Evolutionary conservation across 805 yeast genomes (phyloP).

Genomic region (Wickerhamiella slavikovae): DNA sequence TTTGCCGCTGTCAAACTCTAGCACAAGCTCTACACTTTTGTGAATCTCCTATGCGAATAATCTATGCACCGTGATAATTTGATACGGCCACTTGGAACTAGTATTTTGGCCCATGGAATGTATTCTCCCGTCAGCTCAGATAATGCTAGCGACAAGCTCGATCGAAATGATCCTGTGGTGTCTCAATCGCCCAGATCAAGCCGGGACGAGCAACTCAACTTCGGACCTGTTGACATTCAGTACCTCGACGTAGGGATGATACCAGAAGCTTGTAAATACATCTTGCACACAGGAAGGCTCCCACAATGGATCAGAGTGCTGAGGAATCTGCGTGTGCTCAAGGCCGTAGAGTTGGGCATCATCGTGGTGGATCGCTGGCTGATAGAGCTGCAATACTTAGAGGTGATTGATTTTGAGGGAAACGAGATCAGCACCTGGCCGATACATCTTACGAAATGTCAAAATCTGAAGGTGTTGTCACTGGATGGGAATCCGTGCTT

Average conservation of each 20-base stretch:
- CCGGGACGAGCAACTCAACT: too few relatives aligned
- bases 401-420: constrained; percentile 9
- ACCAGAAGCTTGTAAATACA: constrained; percentile 5
- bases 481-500: constrained; percentile 16
- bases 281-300: constrained; percentile 11
- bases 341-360: constrained; percentile 11
- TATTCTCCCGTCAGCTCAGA: too few relatives aligned
- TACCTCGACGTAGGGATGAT: constrained; percentile 10
- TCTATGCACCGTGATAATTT: too few relatives aligned
- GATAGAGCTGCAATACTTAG: constrained; percentile 8
- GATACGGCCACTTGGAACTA: too few relatives aligned
- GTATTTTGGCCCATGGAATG: too few relatives aligned
- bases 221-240: too few relatives aligned
- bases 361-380: constrained; percentile 14
- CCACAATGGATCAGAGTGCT: constrained; percentile 12
- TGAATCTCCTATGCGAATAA: too few relatives aligned
- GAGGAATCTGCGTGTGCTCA: constrained; percentile 9
- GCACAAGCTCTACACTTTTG: too few relatives aligned
- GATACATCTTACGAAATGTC: constrained; percentile 9
- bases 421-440: constrained; percentile 16
- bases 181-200: too few relatives aligned
- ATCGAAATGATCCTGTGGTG: too few relatives aligned
- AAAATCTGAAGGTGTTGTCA: constrained; percentile 8
- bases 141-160: too few relatives aligned
- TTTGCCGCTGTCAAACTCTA: too few relatives aligned